Conservation (phyloP, 495 filamentous ascomycete genomes). For the Astrocystis sublimbata region DNA sequence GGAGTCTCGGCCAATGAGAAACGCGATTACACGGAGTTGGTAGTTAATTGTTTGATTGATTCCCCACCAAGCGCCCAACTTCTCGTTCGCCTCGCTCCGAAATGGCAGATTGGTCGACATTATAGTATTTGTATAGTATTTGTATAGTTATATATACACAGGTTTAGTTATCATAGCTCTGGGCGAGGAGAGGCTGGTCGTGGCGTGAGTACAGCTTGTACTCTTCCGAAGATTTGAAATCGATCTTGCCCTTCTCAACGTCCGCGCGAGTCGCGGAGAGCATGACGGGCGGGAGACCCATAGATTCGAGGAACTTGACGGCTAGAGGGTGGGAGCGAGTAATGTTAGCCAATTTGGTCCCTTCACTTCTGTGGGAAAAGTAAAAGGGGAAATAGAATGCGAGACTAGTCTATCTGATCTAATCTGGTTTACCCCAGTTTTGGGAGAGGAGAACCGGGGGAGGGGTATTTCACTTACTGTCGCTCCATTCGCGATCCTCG, state of each 20-base stretch:
- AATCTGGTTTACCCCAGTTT: no score
- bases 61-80: no score
- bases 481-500: slow-evolving; percentile 83
- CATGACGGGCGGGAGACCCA: slow-evolving; percentile 83
- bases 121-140: neutral
- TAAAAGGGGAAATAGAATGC: no score
- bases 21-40: no score
- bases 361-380: no score
- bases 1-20: no score
- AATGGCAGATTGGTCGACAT: neutral
- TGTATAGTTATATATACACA: neutral
- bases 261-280: slow-evolving; percentile 69
- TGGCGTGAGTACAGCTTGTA: slow-evolving; percentile 75
- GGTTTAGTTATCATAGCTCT: slow-evolving; percentile 10
- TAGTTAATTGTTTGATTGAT: no score
- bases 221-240: slow-evolving; percentile 66
- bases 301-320: slow-evolving; percentile 73
- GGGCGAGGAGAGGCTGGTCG: slow-evolving; percentile 38
- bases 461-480: slow-evolving; percentile 48
- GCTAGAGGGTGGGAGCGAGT: slow-evolving; percentile 40
- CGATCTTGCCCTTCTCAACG: slow-evolving; percentile 76
- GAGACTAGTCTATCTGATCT: no score
- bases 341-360: neutral
- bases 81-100: no score
- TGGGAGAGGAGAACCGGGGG: neutral